phyloP scores from a whole-genome alignment of 2,329 filamentous ascomycete genomes.

The Trichophyton mentagrophytes region DNA sequence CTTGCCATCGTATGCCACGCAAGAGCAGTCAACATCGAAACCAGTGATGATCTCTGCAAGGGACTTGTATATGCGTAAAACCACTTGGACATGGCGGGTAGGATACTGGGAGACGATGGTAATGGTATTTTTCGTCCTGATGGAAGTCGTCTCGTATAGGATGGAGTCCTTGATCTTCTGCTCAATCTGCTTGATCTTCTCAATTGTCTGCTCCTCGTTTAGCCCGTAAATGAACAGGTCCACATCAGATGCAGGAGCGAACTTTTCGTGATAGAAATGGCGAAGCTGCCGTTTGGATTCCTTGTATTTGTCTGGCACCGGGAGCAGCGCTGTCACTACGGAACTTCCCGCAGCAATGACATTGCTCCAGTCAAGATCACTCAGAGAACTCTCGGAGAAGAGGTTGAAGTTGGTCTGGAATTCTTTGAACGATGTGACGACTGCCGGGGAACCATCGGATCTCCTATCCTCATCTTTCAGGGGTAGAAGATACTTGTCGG shows the following conservation, averaged over 20 bases:
- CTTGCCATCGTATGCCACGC: constrained; percentile 65
- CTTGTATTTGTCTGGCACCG: constrained; percentile 51
- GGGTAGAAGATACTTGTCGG: constrained; percentile 19
- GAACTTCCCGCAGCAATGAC: constrained; percentile 70
- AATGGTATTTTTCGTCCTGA: constrained; percentile 76
- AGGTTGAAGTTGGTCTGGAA: constrained; percentile 70
- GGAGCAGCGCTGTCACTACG: constrained; percentile 65
- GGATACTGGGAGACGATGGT: constrained; percentile 78
- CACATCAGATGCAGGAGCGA: constrained; percentile 74
- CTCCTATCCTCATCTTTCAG: constrained; percentile 41
- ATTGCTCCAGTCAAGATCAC: constrained; percentile 69
- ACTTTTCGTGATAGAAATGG: constrained; percentile 67
- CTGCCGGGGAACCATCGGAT: constrained; percentile 48
- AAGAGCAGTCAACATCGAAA: constrained; percentile 78
- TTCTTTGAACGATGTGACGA: constrained; percentile 53
- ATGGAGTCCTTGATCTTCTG: constrained; percentile 60
- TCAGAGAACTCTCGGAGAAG: constrained; percentile 66
- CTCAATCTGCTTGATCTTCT: constrained; percentile 78
- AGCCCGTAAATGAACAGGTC: constrained; percentile 77
- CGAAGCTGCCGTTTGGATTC: constrained; percentile 4
- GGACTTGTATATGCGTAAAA: constrained; percentile 72
- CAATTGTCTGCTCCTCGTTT: constrained; percentile 60
- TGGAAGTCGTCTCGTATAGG: constrained; percentile 64
- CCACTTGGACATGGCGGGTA: constrained; percentile 72
- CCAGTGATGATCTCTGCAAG: constrained; percentile 74